These are phyloP conservation scores for Ustilago bromivora DNA, from an alignment of 1,284 basidiomycete genomes.

Conservation along the genomic window DNA sequence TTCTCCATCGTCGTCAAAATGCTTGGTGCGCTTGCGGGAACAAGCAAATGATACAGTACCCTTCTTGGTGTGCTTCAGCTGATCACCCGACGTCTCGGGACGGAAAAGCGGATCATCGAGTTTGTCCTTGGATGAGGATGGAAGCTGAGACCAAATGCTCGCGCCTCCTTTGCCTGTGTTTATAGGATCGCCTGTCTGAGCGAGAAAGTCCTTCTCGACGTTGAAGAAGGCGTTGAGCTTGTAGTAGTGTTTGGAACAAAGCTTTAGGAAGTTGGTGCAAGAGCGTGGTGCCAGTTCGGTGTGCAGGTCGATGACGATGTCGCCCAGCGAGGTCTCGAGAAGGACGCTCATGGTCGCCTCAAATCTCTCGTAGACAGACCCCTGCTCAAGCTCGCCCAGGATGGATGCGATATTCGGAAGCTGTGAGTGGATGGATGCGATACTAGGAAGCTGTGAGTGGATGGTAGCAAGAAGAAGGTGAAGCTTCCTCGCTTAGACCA, in stretches of 20 bases:
- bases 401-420: background rate
- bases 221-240: constrained; percentile 85
- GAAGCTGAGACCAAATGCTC: constrained; percentile 68
- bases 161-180: constrained; percentile 84
- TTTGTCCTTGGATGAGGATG: constrained; percentile 56
- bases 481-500: background rate
- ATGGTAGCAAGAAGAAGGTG: background rate
- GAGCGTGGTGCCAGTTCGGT: constrained; percentile 89
- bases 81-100: constrained; percentile 79
- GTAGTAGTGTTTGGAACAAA: constrained; percentile 97
- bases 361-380: background rate
- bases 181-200: constrained; percentile 93
- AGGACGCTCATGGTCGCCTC: constrained; percentile 86
- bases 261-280: constrained; percentile 94
- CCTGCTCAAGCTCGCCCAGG: too few relatives aligned
- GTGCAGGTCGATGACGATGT: constrained; percentile 94
- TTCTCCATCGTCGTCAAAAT: constrained; percentile 69
- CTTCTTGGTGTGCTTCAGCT: constrained; percentile 83
- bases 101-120: constrained; percentile 79
- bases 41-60: constrained; percentile 80
- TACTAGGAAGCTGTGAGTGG: too few relatives aligned
- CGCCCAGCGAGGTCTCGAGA: constrained; percentile 93
- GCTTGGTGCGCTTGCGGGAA: constrained; percentile 12
- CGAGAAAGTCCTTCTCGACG: constrained; percentile 97
- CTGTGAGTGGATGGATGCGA: background rate